These are phyloP conservation scores for Tulasnella sp. DNA, from an alignment of 768 basidiomycete species.

Conservation along the genomic window DNA sequence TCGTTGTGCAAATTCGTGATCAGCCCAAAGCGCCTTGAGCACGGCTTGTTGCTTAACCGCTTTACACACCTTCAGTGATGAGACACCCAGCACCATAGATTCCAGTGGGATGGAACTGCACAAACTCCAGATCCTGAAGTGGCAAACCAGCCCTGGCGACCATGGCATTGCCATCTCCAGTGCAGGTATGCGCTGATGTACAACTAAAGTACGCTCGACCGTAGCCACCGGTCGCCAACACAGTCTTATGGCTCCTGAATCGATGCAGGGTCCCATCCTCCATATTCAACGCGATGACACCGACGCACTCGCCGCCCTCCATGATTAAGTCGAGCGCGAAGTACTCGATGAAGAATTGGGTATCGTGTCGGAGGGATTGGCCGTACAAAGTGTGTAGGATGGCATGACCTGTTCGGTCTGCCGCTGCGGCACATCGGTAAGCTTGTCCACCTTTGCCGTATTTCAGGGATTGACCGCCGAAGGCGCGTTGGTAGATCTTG, in stretches of 20 bases:
- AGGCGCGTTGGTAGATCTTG: slow-evolving; percentile 98
- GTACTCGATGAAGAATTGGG: slow-evolving; percentile 99
- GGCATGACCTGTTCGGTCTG: slow-evolving; percentile 97
- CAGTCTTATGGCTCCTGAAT: slow-evolving; percentile 97
- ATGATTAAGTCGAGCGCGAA: slow-evolving; percentile 99
- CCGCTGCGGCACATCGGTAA: slow-evolving; percentile 96
- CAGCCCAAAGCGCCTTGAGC: no score
- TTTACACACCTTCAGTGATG: slow-evolving; percentile 82
- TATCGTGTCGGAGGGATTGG: slow-evolving; percentile 96
- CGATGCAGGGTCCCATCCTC: slow-evolving; percentile 98
- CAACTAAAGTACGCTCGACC: slow-evolving; percentile 98
- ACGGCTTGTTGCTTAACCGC: background rate
- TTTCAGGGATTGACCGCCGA: slow-evolving; percentile 95
- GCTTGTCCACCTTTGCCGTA: slow-evolving; percentile 98
- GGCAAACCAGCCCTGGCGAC: slow-evolving; percentile 92
- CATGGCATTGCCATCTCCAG: slow-evolving; percentile 99
- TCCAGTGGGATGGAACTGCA: slow-evolving; percentile 99
- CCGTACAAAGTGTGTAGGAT: slow-evolving; percentile 98
- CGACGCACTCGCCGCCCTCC: slow-evolving; percentile 98
- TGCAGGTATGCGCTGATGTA: slow-evolving; percentile 97
- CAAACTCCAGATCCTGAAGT: slow-evolving; percentile 94
- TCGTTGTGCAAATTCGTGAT: no score
- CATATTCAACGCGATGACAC: slow-evolving; percentile 98
- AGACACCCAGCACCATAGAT: slow-evolving; percentile 99
- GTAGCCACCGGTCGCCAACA: slow-evolving; percentile 95